These are phyloP conservation scores for Septoria petroselini DNA, from an alignment of 2,329 filamentous ascomycete genomes.

Conservation along the genomic window DNA sequence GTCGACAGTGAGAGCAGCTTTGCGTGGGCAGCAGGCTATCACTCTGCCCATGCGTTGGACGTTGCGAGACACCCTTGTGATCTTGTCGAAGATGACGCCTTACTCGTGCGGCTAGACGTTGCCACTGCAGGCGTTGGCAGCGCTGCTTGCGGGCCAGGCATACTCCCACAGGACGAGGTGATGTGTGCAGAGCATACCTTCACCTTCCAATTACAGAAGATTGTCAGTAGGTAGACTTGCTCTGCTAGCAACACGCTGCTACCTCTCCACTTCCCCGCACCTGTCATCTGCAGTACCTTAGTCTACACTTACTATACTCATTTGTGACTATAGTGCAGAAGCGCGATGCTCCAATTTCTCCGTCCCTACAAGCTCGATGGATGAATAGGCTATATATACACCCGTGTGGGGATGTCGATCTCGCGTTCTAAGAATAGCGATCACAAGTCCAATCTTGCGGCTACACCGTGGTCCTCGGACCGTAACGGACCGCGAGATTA, in stretches of 20 bases:
- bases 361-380: not conserved
- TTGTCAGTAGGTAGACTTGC: constrained; percentile 2
- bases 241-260: no score
- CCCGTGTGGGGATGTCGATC: not conserved
- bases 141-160: constrained; percentile 15
- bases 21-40: constrained; percentile 20
- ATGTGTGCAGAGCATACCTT: constrained; percentile 8
- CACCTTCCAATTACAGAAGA: constrained; percentile 8
- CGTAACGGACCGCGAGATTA: no score
- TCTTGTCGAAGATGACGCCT: constrained; percentile 14
- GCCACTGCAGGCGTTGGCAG: constrained; percentile 14
- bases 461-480: no score
- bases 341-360: no score
- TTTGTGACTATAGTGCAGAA: no score
- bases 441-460: no score
- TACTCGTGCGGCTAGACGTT: constrained; percentile 13
- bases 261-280: no score
- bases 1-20: constrained; percentile 13
- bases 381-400: not conserved
- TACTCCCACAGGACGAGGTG: constrained; percentile 8
- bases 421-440: no score
- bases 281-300: no score
- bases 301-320: no score
- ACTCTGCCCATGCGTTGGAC: constrained; percentile 17
- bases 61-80: constrained; percentile 21